Evolutionary conservation across 2,329 filamentous ascomycete species (phyloP), one percentile per base, ranked within the genome.

Genomic region (Sarocladiaceae sp.): DNA sequence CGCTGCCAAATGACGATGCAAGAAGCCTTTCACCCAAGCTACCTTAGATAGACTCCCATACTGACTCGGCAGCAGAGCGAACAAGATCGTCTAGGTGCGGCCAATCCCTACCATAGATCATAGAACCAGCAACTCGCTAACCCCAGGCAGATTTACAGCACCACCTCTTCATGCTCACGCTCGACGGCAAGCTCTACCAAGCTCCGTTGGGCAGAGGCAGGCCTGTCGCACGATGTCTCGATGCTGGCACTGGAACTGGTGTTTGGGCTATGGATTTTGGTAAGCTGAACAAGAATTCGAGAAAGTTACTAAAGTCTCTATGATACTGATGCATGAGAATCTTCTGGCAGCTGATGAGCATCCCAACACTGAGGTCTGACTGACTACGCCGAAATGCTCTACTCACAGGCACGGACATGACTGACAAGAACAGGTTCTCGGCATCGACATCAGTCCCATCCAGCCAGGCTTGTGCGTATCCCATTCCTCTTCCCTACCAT

Each of bases 391-490:
- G 26, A 46, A n/a, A 43, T 9, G 3, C 15, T 21, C 9, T 29
- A 21, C 50, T 47, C 46, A 27, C 48, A 48, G 20, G 46, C 7
- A 39, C 46, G 33, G 49, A 52, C 23, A 24, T 43, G 9, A 39
- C 46, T 37, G 49, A 52, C 23, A 24, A 44, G 9, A 50, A 56
- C 26, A 54, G 50, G 54, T 57, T 15, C 48, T 55, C 32, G 58
- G 59, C 13, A 55, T 61, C 23, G 63, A 66, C 43, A 43, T 66
- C 2, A 57, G 55, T 3, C 59, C 61, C 1, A 62, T 65, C 19
- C 63, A 66, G 34, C 63, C 62, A 1, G 34, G 44, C 44, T 62
- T 54, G 57, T 58, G 21, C 31, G 13, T 31, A 18, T 15, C 29
- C 23, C 7, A 19, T 34, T 10, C 9, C 33, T 34, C 13, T 19